Percentiles rank a stretch among this genome's conserved stretches.
Conservation (phyloP, 2,329 filamentous ascomycete genomes). For the Remersonia thermophila region DNA sequence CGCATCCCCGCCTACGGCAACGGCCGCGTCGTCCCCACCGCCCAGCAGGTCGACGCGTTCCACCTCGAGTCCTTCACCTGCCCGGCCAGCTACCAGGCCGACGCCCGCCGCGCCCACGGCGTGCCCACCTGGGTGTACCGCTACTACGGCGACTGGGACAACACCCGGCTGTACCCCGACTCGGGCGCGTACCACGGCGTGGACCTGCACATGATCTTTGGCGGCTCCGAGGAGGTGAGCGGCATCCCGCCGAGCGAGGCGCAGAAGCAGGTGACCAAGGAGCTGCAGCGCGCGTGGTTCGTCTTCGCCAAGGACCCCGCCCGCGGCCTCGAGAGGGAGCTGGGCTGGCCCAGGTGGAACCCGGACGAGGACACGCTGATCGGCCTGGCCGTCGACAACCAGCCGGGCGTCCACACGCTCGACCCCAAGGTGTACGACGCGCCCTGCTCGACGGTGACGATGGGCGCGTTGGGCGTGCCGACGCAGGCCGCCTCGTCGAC, state of each 20-base stretch:
- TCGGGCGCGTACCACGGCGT: constrained; percentile 38
- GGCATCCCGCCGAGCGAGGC: constrained; percentile 22
- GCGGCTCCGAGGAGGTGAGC: constrained; percentile 27
- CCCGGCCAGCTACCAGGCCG: constrained; percentile 28
- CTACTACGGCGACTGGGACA: constrained; percentile 38
- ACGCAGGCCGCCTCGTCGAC: too few species aligned
- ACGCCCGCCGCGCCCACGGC: constrained; percentile 21
- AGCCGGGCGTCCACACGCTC: constrained; percentile 15
- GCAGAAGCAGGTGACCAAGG: constrained; percentile 22
- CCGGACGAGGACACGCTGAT: constrained; percentile 16
- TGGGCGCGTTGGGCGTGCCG: constrained; percentile 9
- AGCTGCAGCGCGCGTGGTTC: constrained; percentile 31
- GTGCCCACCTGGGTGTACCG: constrained; percentile 33
- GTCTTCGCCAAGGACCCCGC: constrained; percentile 27
- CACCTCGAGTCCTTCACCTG: constrained; percentile 35
- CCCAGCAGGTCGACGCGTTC: constrained; percentile 26
- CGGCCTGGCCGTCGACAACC: constrained; percentile 19
- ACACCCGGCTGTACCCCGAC: constrained; percentile 31
- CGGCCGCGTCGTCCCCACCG: constrained; percentile 26
- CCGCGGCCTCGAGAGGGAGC: constrained; percentile 20
- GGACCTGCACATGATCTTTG: constrained; percentile 36
- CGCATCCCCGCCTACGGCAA: constrained; percentile 29
- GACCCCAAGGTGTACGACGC: constrained; percentile 18
- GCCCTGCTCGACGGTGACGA: constrained; percentile 15
- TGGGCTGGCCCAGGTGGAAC: constrained; percentile 27